phyloP scores from a whole-genome alignment of 202 grass and related monocot species.

The Zizania palustris region DNA sequence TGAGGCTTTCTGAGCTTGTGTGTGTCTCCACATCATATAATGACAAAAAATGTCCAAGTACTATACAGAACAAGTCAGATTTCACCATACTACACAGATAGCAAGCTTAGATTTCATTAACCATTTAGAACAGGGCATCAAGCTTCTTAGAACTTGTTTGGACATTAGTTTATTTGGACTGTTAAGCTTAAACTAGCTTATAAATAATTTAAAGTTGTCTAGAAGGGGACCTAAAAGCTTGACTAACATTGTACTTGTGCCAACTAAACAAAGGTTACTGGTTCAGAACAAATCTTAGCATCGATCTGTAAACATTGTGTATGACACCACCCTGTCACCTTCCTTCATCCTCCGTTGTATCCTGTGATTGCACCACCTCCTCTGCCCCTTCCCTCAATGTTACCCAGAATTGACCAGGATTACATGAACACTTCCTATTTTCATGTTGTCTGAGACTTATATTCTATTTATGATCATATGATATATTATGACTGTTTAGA shows the following conservation, averaged over 20 bases:
- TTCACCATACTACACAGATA: no score
- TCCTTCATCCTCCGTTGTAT: background rate
- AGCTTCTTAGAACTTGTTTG: no score
- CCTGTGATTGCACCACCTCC: constrained; percentile 1
- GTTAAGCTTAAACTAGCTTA: no score
- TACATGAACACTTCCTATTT: background rate
- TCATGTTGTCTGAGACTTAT: background rate
- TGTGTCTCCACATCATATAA: no score
- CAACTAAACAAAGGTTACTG: constrained; percentile 1
- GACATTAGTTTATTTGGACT: no score
- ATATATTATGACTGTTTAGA: background rate
- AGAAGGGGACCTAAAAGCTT: background rate
- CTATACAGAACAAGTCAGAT: no score
- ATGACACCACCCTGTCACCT: background rate
- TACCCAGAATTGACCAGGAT: background rate
- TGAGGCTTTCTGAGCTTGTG: no score
- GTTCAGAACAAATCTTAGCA: background rate
- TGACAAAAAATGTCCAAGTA: no score
- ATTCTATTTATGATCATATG: background rate
- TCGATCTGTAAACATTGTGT: constrained; percentile 1
- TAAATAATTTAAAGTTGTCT: no score
- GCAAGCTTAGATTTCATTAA: no score
- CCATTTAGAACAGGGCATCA: no score
- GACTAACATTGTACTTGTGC: background rate
- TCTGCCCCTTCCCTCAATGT: constrained; percentile 6